A percentile compares a stretch with the other conserved stretches of the same genome.
phyloP scores from a whole-genome alignment of 257 asterid genomes.

The Lithospermum erythrorhizon region DNA sequence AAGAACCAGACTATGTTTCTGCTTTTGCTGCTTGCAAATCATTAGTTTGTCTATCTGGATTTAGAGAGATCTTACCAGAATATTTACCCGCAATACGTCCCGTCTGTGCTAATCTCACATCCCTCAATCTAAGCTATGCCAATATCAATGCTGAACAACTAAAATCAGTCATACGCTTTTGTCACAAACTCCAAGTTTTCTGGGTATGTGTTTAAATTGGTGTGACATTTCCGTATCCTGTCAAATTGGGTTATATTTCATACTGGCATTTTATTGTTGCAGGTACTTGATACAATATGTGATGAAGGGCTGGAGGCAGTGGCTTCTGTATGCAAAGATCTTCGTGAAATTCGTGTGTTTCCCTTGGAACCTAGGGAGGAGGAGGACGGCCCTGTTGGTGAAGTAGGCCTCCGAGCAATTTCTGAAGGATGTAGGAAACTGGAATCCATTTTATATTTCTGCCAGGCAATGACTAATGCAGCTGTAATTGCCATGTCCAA shows the following conservation, averaged over 20 bases:
- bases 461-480: constrained; percentile 47
- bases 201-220: constrained; percentile 27
- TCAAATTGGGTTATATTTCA: neutral
- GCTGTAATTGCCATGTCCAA: constrained; percentile 44
- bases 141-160: constrained; percentile 31
- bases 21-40: constrained; percentile 49
- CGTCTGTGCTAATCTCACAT: constrained; percentile 40
- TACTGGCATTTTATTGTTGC: constrained; percentile 8
- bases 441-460: constrained; percentile 36
- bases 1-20: constrained; percentile 28
- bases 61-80: constrained; percentile 28
- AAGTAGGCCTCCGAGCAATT: constrained; percentile 39
- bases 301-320: constrained; percentile 56
- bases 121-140: constrained; percentile 40
- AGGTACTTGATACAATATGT: constrained; percentile 40
- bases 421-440: constrained; percentile 51
- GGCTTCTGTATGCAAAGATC: constrained; percentile 42
- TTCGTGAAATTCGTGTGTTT: constrained; percentile 45
- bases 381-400: constrained; percentile 38
- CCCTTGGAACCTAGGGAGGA: constrained; percentile 36
- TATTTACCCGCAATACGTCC: constrained; percentile 35
- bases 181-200: constrained; percentile 38
- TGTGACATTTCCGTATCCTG: neutral
- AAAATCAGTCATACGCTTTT: constrained; percentile 28
- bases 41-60: constrained; percentile 39